Percentiles rank a stretch among this genome's conserved stretches.
phyloP scores from a whole-genome alignment of 352 stramenopile genomes.

The Blastocystis sp. region DNA sequence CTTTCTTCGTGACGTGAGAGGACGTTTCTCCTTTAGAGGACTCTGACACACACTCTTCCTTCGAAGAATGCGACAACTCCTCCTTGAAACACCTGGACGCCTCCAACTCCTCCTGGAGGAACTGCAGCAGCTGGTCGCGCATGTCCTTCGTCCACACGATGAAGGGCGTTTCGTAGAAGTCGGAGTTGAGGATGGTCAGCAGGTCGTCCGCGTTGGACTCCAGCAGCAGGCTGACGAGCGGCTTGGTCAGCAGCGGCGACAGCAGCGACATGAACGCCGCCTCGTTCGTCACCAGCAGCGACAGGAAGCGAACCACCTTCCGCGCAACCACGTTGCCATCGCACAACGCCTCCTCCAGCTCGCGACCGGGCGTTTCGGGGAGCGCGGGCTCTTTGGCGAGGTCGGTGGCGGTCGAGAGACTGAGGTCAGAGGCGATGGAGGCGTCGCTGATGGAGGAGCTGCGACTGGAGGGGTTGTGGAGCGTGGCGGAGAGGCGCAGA shows the following conservation, averaged over 20 bases:
- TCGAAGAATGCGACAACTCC: too few relatives aligned
- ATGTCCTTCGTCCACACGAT: constrained; percentile 46
- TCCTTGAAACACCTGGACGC: too few relatives aligned
- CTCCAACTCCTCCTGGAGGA: background rate
- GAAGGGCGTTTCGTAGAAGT: constrained; percentile 54
- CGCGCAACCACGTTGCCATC: background rate
- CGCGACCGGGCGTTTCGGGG: background rate
- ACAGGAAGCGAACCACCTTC: background rate
- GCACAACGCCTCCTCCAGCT: background rate
- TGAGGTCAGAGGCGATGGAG: constrained; percentile 30
- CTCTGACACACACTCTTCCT: too few relatives aligned
- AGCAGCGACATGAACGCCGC: background rate
- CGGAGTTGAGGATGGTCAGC: constrained; percentile 40
- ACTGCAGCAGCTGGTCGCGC: constrained; percentile 30
- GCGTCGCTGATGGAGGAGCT: constrained; percentile 9
- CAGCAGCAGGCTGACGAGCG: constrained; percentile 5
- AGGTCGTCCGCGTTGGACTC: constrained; percentile 20
- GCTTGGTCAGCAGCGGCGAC: constrained; percentile 22
- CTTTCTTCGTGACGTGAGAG: too few relatives aligned
- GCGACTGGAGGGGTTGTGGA: background rate
- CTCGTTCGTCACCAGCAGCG: background rate
- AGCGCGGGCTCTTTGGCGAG: background rate
- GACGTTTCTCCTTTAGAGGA: too few relatives aligned
- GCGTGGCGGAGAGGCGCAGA: background rate
- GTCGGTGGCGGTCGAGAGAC: background rate